Evolutionary conservation across 176 grass and related monocot genomes (phyloP), one percentile per base, ranked within the genome.

Genomic region (Stipa capillata): DNA sequence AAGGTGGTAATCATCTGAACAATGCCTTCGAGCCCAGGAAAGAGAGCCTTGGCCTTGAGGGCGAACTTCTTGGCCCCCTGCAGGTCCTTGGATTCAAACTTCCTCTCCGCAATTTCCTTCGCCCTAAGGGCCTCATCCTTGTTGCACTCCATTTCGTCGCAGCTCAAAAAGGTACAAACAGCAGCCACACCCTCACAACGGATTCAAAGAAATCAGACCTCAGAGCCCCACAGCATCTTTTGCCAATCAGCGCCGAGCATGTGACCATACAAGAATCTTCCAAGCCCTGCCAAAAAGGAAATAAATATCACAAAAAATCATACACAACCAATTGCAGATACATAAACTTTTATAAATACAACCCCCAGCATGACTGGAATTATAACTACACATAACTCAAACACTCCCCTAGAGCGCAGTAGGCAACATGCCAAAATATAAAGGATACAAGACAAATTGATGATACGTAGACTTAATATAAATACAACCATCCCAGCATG

Each of bases 51-150:
- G 24, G 73, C 86, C 56, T 83, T 83, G 14, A 88, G 55, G 43
- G 80, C 80, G 21, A 78, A 88, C 50, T 77, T 88, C 74, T 73
- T 88, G 10, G 86, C 86, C 44, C 86, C 86, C 54, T 64, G 43
- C 9, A 88, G 23, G 48, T 88, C 86, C 51, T 64, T 79, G 6
- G 74, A 69, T 47, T 55, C 39, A 8, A 83, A 88, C 66, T 79
- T 83, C 10, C 37, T 71, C 74, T 88, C 73, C 21, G 80, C 73
- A 27, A 83, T 83, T 23, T 44, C 65, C 64, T 83, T 88, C 8
- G 73, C 86, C 80, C 80, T 73, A n/a, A 78, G 33, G 55, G 80
- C 65, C 86, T 88, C 80, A 49, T 88, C 80, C 44, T 71, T 78
- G 40, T 88, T 88, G 62, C 86, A 78, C 29, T 88, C 80, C 86